Evolutionary conservation across 176 grass and related monocot genomes (phyloP).

Genomic region (Saccharum spontaneum): DNA sequence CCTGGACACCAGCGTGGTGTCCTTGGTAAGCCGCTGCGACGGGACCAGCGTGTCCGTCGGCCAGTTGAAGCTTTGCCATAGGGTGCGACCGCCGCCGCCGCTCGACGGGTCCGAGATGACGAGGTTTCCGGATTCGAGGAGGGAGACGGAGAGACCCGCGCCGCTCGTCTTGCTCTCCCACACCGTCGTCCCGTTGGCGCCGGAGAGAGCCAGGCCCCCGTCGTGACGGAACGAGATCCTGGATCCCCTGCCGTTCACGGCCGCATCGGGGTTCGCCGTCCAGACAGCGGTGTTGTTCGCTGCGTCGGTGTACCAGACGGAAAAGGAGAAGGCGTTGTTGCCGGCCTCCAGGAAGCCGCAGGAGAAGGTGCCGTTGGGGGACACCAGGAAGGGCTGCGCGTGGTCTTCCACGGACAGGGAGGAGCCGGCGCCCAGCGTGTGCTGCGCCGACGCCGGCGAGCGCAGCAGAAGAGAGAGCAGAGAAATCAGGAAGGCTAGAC

Average conservation of each 20-base stretch:
- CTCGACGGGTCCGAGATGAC: conserved; percentile 25
- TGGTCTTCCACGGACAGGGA: conserved; percentile 35
- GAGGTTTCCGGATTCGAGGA: conserved; percentile 55
- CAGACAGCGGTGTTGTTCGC: conserved; percentile 46
- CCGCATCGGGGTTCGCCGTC: conserved; percentile 50
- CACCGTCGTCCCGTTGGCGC: conserved; percentile 51
- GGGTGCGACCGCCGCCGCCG: not conserved
- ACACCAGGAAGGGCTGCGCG: conserved; percentile 31
- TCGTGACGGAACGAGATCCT: conserved; percentile 46
- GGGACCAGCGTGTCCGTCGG: conserved; percentile 49
- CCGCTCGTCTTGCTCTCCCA: conserved; percentile 45
- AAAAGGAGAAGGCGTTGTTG: conserved; percentile 59
- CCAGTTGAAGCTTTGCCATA: conserved; percentile 51
- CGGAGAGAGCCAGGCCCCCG: conserved; percentile 45
- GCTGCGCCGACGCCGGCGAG: not conserved
- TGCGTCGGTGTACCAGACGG: conserved; percentile 52
- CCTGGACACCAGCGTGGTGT: conserved; percentile 27
- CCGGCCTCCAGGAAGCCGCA: conserved; percentile 42
- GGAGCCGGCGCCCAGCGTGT: conserved; percentile 24
- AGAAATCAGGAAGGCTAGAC: not conserved
- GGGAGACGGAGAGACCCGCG: conserved; percentile 22
- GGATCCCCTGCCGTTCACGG: conserved; percentile 47
- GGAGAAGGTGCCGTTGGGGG: conserved; percentile 38
- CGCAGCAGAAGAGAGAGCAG: not conserved
- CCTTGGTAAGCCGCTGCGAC: conserved; percentile 34